Conservation (phyloP, 371 early-diverging fungal genomes). For the Blastocladiella emersonii region DNA sequence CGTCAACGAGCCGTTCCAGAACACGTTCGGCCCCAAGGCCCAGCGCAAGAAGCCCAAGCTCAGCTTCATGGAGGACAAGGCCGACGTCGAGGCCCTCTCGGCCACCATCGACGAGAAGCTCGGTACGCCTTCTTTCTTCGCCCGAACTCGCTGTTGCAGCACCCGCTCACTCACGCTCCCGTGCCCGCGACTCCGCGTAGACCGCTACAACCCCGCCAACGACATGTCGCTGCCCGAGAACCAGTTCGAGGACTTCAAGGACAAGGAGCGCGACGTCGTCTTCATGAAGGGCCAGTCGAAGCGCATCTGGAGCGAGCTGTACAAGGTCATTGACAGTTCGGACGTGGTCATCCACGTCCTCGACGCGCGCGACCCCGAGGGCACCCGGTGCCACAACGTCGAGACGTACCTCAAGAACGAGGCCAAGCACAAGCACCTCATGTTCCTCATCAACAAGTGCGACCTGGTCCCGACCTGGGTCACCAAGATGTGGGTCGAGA, state of each 20-base stretch:
- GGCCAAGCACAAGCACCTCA: constrained; percentile 91
- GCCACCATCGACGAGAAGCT: constrained; percentile 42
- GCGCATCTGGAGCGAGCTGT: constrained; percentile 98
- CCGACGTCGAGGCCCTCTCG: constrained; percentile 73
- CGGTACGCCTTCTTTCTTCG: constrained; percentile 15
- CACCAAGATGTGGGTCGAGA: constrained; percentile 89
- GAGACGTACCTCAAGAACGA: constrained; percentile 88
- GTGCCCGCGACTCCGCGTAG: constrained; percentile 14
- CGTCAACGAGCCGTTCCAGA: constrained; percentile 78
- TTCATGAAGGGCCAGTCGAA: constrained; percentile 92
- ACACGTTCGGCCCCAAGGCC: constrained; percentile 84
- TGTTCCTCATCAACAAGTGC: constrained; percentile 99
- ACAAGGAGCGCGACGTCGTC: constrained; percentile 67
- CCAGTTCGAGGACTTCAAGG: constrained; percentile 47
- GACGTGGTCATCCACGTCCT: constrained; percentile 97
- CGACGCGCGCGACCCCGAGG: constrained; percentile 97
- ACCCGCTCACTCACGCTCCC: not conserved
- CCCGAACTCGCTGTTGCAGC: not conserved
- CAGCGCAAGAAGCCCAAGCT: constrained; percentile 91
- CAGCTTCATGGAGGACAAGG: too few species aligned
- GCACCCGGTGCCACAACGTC: constrained; percentile 88
- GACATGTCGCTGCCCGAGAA: constrained; percentile 63
- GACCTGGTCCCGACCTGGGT: constrained; percentile 99
- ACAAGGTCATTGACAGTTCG: constrained; percentile 98
- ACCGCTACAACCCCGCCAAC: constrained; percentile 54